Evolutionary conservation across 352 stramenopile genomes (phyloP).

Genomic region (Thraustochytrium striatum): DNA sequence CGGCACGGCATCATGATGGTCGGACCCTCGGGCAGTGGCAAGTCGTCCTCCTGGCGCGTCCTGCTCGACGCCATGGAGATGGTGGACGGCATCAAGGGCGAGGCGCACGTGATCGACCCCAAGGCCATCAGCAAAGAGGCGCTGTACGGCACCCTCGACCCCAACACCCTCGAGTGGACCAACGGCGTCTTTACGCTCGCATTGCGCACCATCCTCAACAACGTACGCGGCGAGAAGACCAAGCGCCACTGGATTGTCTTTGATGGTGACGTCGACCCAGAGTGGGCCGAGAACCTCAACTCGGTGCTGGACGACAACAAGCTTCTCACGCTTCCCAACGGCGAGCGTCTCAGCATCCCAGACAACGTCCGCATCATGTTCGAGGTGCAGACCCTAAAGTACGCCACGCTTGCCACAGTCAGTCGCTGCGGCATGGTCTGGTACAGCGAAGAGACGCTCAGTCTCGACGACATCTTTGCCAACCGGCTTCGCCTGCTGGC

Average conservation of each 20-base stretch:
- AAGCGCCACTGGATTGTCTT: constrained; percentile 98
- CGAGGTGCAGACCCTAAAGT: constrained; percentile 96
- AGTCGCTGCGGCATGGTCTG: constrained; percentile 99
- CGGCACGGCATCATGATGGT: constrained; percentile 98
- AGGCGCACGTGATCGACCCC: constrained; percentile 97
- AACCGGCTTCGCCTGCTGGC: constrained; percentile 55
- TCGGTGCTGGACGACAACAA: constrained; percentile 99
- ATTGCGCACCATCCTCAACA: constrained; percentile 89
- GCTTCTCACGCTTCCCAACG: constrained; percentile 95
- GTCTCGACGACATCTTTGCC: constrained; percentile 79
- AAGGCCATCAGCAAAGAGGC: constrained; percentile 97
- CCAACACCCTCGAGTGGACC: constrained; percentile 98
- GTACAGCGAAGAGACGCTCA: constrained; percentile 94
- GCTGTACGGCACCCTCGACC: constrained; percentile 97
- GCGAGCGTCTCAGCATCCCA: constrained; percentile 94
- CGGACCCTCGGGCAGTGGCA: constrained; percentile 90
- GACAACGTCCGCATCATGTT: constrained; percentile 99
- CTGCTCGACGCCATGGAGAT: constrained; percentile 87
- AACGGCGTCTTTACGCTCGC: constrained; percentile 98
- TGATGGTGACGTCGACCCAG: constrained; percentile 99
- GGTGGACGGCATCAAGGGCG: constrained; percentile 90
- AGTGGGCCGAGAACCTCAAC: constrained; percentile 99
- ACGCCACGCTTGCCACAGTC: constrained; percentile 98
- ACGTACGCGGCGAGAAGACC: constrained; percentile 91
- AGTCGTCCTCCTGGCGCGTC: constrained; percentile 84